Conservation (phyloP, 768 basidiomycete species). For the Leccinum olivaceopallidum region DNA sequence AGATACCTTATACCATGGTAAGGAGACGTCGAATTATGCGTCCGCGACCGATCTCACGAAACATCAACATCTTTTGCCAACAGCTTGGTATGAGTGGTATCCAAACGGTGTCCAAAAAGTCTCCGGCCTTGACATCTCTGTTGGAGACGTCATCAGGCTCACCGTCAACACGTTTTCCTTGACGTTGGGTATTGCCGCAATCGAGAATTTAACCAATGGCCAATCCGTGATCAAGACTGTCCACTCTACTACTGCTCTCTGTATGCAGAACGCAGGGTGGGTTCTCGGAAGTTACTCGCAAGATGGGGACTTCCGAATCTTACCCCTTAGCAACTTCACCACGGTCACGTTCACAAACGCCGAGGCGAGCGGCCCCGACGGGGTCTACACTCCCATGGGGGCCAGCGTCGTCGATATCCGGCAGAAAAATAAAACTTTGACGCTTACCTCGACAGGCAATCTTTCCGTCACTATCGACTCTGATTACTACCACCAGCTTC, state of each 20-base stretch:
- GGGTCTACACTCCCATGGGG: neutral
- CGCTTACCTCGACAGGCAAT: neutral
- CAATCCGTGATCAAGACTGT: neutral
- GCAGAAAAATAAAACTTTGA: constrained; percentile 5
- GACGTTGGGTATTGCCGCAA: constrained; percentile 1
- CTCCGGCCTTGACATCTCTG: constrained; percentile 1
- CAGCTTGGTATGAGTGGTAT: constrained; percentile 14
- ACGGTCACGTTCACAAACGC: constrained; percentile 9
- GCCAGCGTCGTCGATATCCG: constrained; percentile 1
- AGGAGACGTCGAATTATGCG: neutral
- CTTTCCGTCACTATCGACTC: neutral
- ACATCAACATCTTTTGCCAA: neutral
- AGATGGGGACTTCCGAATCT: neutral
- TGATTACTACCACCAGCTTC: neutral
- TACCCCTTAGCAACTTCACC: constrained; percentile 7
- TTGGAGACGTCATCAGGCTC: constrained; percentile 6
- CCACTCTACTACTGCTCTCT: constrained; percentile 4
- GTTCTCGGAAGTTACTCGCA: constrained; percentile 5
- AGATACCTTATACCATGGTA: constrained; percentile 5
- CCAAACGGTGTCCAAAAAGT: neutral
- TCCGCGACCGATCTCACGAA: neutral
- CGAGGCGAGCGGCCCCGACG: neutral
- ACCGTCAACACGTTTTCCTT: neutral
- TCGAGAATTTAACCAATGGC: constrained; percentile 11
- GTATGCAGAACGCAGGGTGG: constrained; percentile 9